phyloP scores from a whole-genome alignment of 1,284 basidiomycete genomes.

The Trichosporon faecale region DNA sequence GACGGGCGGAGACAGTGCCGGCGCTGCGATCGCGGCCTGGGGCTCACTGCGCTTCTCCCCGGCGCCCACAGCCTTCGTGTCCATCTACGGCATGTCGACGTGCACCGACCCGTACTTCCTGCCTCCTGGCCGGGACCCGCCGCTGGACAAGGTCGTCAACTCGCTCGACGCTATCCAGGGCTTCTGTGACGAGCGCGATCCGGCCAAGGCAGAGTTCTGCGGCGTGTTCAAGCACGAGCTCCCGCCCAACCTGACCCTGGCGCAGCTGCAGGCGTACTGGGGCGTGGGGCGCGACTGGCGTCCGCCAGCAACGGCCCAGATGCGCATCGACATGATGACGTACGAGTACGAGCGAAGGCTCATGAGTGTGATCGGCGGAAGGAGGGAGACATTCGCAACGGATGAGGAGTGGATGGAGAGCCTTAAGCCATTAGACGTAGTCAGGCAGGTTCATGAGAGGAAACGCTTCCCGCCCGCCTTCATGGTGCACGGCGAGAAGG shows the following conservation, averaged over 20 bases:
- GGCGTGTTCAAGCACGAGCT: constrained; percentile 18
- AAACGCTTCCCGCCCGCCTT: constrained; percentile 27
- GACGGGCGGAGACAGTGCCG: constrained; percentile 37
- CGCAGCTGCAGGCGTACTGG: background rate
- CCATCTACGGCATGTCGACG: constrained; percentile 2
- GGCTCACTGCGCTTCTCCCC: background rate
- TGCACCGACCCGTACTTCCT: constrained; percentile 5
- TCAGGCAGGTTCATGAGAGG: background rate
- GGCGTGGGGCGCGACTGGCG: background rate
- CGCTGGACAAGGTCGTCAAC: background rate
- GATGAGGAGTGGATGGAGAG: constrained; percentile 20
- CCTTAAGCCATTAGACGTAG: background rate
- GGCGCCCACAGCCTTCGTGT: background rate
- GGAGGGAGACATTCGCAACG: constrained; percentile 16
- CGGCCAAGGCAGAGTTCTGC: constrained; percentile 18
- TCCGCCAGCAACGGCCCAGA: background rate
- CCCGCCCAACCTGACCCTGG: constrained; percentile 5
- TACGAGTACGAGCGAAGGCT: constrained; percentile 8
- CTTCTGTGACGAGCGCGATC: constrained; percentile 20
- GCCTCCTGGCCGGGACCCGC: background rate
- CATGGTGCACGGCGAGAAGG: constrained; percentile 32
- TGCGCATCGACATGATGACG: constrained; percentile 1
- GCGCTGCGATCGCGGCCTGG: constrained; percentile 29
- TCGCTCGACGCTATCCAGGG: background rate
- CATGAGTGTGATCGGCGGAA: constrained; percentile 20